Base-by-base conservation (phyloP, 2,329 filamentous ascomycete species). In the Apiospora pterosperma region DNA sequence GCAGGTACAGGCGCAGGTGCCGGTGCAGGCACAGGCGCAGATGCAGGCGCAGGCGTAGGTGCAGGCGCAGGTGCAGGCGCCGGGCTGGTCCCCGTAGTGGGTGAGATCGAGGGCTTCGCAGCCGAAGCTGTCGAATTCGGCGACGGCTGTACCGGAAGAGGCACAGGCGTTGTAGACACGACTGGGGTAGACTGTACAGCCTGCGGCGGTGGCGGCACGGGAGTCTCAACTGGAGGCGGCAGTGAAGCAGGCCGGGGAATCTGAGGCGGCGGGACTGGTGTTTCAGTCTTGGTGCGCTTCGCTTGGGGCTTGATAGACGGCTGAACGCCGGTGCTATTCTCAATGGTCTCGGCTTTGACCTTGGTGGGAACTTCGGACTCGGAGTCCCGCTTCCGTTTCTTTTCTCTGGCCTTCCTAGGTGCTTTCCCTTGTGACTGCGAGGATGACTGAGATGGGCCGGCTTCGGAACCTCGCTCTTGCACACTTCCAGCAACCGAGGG, bases 201-300 rank as follows among this genome's bases (percentile, higher is more conserved):
- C 36, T 76, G 73, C 12, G 74, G 73, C 12, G 74, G 74, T 28
- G 75, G 69, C 12, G 74, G 74, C 61, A 76, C 69, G 7, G 74
- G 74, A 3, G 74, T 76, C 63, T 74, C 73, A 23, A 71, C 70
- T 5, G 68, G 71, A 52, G 75, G 74, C 1, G 75, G 75, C 3
- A 74, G 73, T 7, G 75, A 76, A 11, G 72, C 71, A 25, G 73
- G 73, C 31, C 74, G 68, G 28, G 76, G 71, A 23, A 76, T 72
- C 59, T 79, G 76, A 12, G 77, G 75, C 48, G 80, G 80, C 60
- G 82, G 84, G 36, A 87, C 79, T 12, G 85, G 85, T 16, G 85
- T 87, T 73, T 87, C 85, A 28, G 82, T 86, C 73, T 87, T 87
- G 67, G 77, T 82, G 38, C 84, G 81, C 72, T 87, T 87, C 31